Conservation (phyloP, 2,329 filamentous ascomycete species). For the Triangularia verruculosa region DNA sequence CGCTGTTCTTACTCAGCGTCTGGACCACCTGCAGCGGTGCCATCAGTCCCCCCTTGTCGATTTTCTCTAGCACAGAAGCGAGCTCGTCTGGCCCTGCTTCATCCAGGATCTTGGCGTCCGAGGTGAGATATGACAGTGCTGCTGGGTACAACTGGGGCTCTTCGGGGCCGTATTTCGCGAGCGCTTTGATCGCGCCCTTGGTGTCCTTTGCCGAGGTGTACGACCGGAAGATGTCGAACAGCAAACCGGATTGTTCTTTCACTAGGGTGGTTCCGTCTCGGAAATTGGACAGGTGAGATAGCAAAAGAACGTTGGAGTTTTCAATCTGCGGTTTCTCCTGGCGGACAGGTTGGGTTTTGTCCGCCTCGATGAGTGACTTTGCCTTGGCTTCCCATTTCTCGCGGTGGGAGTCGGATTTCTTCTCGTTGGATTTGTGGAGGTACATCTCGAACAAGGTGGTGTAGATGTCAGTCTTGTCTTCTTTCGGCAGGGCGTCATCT, state of each 20-base stretch:
- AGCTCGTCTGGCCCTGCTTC: slow-evolving; percentile 84
- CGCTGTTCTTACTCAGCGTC: slow-evolving; percentile 64
- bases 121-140: slow-evolving; percentile 90
- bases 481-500: slow-evolving; percentile 65
- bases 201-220: slow-evolving; percentile 94
- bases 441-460: slow-evolving; percentile 99
- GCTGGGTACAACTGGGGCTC: slow-evolving; percentile 92
- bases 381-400: slow-evolving; percentile 88
- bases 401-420: slow-evolving; percentile 63
- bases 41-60: slow-evolving; percentile 89
- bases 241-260: slow-evolving; percentile 85
- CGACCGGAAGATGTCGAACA: slow-evolving; percentile 94
- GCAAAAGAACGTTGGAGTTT: slow-evolving; percentile 86
- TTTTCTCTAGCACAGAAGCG: slow-evolving; percentile 73
- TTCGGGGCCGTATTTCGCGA: slow-evolving; percentile 86
- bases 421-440: slow-evolving; percentile 77
- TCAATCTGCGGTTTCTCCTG: slow-evolving; percentile 62
- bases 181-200: slow-evolving; percentile 79
- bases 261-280: slow-evolving; percentile 87
- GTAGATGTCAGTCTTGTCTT: slow-evolving; percentile 81
- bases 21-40: slow-evolving; percentile 96
- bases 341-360: not conserved
- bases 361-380: slow-evolving; percentile 77
- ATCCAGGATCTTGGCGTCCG: slow-evolving; percentile 72
- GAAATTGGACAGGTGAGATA: slow-evolving; percentile 91